Evolutionary conservation across 108 stramenopile species (phyloP).

Genomic region (Nitzschia sp.): DNA sequence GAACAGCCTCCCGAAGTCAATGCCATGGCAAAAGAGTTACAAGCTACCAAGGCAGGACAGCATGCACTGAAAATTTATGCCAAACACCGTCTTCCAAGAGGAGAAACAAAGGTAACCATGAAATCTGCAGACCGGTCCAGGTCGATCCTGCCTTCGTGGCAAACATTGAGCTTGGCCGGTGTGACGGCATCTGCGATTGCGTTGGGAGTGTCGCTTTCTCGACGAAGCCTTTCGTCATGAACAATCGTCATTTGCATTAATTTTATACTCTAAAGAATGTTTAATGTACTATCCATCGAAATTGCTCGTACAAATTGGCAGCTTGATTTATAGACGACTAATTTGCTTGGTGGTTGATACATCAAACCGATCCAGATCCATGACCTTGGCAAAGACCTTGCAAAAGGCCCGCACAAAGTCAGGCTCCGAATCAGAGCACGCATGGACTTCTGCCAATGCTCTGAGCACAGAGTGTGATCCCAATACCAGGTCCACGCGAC

Average conservation of each 20-base stretch:
- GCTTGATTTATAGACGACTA: slow-evolving; percentile 1
- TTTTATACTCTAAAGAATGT: too few relatives aligned
- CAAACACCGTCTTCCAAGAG: slow-evolving; percentile 17
- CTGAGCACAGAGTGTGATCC: slow-evolving; percentile 70
- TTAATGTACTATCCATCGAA: neutral
- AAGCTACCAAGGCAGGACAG: slow-evolving; percentile 31
- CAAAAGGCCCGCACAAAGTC: slow-evolving; percentile 64
- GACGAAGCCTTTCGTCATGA: neutral
- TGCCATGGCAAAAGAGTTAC: slow-evolving; percentile 11
- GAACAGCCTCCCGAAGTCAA: slow-evolving; percentile 10
- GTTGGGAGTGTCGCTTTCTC: neutral
- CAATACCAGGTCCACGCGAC: slow-evolving; percentile 64
- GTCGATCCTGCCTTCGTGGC: neutral
- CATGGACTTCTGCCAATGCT: slow-evolving; percentile 64
- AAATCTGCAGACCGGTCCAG: slow-evolving; percentile 1
- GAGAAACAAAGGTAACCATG: neutral
- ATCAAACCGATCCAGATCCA: slow-evolving; percentile 79
- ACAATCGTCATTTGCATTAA: too few relatives aligned
- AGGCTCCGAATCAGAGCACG: slow-evolving; percentile 44
- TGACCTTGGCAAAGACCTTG: slow-evolving; percentile 65
- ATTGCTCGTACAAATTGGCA: too few relatives aligned
- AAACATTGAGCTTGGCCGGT: neutral
- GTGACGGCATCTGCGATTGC: neutral
- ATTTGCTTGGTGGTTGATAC: slow-evolving; percentile 19
- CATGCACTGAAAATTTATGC: slow-evolving; percentile 35